Evolutionary conservation across 495 filamentous ascomycete species (phyloP).

Genomic region (Penicillium roqueforti): DNA sequence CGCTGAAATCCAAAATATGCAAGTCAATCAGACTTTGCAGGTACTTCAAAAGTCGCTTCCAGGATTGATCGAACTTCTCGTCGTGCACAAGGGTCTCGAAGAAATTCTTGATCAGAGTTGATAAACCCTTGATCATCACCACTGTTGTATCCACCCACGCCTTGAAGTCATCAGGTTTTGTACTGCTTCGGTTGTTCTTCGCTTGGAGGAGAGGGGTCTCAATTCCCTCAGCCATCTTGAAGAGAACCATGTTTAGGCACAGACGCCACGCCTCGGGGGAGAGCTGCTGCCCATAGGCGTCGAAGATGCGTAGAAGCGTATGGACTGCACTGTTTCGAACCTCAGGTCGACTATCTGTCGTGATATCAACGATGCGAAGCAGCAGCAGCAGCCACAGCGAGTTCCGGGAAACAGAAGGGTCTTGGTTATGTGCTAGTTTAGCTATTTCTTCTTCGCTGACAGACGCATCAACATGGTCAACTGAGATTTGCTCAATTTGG

Average conservation of each 20-base stretch:
- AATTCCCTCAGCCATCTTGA: conserved; percentile 61
- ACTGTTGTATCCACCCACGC: conserved; percentile 77
- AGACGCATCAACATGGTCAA: conserved; percentile 38
- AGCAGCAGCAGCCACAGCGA: conserved; percentile 83
- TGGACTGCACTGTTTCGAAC: conserved; percentile 89
- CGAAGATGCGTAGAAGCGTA: conserved; percentile 85
- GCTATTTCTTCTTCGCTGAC: conserved; percentile 41
- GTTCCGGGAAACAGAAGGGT: conserved; percentile 40
- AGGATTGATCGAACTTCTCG: conserved; percentile 56
- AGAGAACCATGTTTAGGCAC: conserved; percentile 75
- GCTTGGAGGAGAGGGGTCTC: conserved; percentile 23
- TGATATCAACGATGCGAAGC: conserved; percentile 70
- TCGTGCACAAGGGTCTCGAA: conserved; percentile 57
- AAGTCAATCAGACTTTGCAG: conserved; percentile 58
- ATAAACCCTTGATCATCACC: conserved; percentile 65
- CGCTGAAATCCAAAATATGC: conserved; percentile 62
- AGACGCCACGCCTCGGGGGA: conserved; percentile 75
- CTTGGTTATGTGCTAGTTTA: conserved; percentile 29
- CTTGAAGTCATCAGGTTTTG: conserved; percentile 31
- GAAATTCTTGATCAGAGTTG: conserved; percentile 63
- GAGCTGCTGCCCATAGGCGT: conserved; percentile 80
- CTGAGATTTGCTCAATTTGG: conserved; percentile 41
- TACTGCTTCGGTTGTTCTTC: conserved; percentile 20
- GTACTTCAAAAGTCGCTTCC: conserved; percentile 64
- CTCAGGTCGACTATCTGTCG: conserved; percentile 74